A percentile compares a stretch with the other conserved stretches of the same genome.
Evolutionary conservation across 306 rosid species (phyloP).

Genomic region (Abrus pulchellus): DNA sequence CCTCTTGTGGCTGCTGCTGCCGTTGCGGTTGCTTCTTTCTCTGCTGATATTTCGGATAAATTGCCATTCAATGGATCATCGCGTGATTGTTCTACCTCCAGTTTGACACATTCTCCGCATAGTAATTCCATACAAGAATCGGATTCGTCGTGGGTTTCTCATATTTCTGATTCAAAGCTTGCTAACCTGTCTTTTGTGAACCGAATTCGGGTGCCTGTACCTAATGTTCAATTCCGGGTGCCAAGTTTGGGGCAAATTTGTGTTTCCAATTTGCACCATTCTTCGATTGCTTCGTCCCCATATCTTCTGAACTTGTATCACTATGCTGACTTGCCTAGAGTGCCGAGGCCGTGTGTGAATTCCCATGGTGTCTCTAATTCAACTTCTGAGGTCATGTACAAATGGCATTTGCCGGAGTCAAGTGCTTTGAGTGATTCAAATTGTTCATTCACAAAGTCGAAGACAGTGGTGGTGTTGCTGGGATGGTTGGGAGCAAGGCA

Average conservation of each 20-base stretch:
- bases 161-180: constrained; percentile 71
- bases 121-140: constrained; percentile 48
- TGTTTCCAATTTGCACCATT: constrained; percentile 46
- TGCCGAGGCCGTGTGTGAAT: constrained; percentile 52
- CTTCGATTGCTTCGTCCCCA: constrained; percentile 64
- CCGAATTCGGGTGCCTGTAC: constrained; percentile 71
- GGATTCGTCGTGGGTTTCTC: constrained; percentile 58
- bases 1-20: constrained; percentile 92
- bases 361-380: constrained; percentile 44
- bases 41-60: constrained; percentile 67
- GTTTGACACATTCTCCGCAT: constrained; percentile 41
- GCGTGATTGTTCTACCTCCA: constrained; percentile 58
- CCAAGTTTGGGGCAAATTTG: constrained; percentile 51
- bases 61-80: constrained; percentile 58
- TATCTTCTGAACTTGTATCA: constrained; percentile 62
- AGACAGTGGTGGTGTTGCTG: constrained; percentile 91
- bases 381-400: constrained; percentile 71
- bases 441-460: constrained; percentile 64
- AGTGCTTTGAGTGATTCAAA: constrained; percentile 55
- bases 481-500: constrained; percentile 99
- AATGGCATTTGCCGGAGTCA: constrained; percentile 94
- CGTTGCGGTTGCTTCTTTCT: constrained; percentile 80
- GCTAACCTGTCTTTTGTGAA: constrained; percentile 62
- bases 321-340: constrained; percentile 68
- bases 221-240: constrained; percentile 59